A percentile compares a stretch with the other conserved stretches of the same genome.
phyloP scores from a whole-genome alignment of 108 stramenopile genomes.

The Stephanodiscus minutulus region DNA sequence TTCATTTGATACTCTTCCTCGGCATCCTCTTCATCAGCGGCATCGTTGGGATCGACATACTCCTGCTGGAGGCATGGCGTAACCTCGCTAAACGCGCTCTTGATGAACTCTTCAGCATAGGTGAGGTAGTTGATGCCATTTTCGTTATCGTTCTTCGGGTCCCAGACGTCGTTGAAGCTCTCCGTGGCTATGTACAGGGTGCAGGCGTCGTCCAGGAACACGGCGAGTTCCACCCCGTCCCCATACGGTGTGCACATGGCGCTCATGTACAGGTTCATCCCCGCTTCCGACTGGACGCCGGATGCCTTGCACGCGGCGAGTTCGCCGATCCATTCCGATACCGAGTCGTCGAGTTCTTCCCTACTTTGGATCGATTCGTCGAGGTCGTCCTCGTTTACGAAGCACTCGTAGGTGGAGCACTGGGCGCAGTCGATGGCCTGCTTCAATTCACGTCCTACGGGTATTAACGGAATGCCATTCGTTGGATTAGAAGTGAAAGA shows the following conservation, averaged over 20 bases:
- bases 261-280: slow-evolving; percentile 49
- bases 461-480: not conserved
- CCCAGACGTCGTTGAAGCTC: slow-evolving; percentile 13
- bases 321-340: slow-evolving; percentile 51
- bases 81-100: slow-evolving; percentile 18
- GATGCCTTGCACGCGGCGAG: slow-evolving; percentile 43
- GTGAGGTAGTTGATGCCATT: slow-evolving; percentile 19
- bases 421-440: slow-evolving; percentile 55
- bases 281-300: slow-evolving; percentile 6
- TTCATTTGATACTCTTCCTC: slow-evolving; percentile 26
- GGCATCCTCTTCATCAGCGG: slow-evolving; percentile 1
- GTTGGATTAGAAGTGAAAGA: not conserved
- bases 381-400: slow-evolving; percentile 19
- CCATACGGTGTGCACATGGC: slow-evolving; percentile 72
- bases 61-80: slow-evolving; percentile 24
- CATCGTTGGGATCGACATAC: slow-evolving; percentile 19
- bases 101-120: slow-evolving; percentile 31
- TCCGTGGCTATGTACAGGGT: slow-evolving; percentile 22
- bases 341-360: slow-evolving; percentile 44
- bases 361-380: slow-evolving; percentile 35
- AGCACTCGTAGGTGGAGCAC: slow-evolving; percentile 62
- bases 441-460: slow-evolving; percentile 38
- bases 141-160: slow-evolving; percentile 4
- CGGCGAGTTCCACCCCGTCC: slow-evolving; percentile 36
- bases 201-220: slow-evolving; percentile 32